A percentile compares a stretch with the other conserved stretches of the same genome.
Evolutionary conservation across 192 early-diverging fungal species (phyloP).

Genomic region (Podila epigama): DNA sequence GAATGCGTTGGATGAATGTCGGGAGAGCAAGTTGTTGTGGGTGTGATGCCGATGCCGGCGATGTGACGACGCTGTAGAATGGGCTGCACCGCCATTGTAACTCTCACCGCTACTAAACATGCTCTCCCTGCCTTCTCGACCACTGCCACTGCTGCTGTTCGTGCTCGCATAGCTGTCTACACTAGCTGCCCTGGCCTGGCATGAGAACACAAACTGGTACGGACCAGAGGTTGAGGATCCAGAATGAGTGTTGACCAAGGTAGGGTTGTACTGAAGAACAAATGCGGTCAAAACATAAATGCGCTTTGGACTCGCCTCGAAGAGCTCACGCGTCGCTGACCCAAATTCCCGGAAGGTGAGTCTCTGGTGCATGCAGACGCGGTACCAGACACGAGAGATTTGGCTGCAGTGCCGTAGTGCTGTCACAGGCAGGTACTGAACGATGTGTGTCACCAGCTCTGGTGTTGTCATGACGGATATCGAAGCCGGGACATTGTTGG

Average conservation of each 20-base stretch:
- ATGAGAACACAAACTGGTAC: conserved; percentile 22
- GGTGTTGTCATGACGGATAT: background rate
- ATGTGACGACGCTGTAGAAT: no score
- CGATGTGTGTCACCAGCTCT: background rate
- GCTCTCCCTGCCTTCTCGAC: background rate
- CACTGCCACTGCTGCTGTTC: background rate
- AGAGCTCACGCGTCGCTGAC: background rate
- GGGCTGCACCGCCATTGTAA: background rate
- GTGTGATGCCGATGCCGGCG: conserved; percentile 16
- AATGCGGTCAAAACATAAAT: conserved; percentile 7
- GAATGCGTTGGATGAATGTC: background rate
- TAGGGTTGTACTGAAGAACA: conserved; percentile 15
- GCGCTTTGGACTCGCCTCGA: background rate
- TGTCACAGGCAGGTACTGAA: background rate
- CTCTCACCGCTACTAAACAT: background rate
- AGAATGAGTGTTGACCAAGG: background rate
- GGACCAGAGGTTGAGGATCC: background rate
- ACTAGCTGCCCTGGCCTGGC: conserved; percentile 6
- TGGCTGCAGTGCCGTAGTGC: background rate
- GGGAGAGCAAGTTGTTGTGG: background rate
- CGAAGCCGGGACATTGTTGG: background rate
- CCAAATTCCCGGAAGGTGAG: background rate
- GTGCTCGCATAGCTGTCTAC: conserved; percentile 8
- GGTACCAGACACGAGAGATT: background rate
- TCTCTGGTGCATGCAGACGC: background rate